Percentiles rank a stretch among this genome's conserved stretches.
phyloP scores from a whole-genome alignment of 2,329 filamentous ascomycete genomes.

The Ascochyta lentis region DNA sequence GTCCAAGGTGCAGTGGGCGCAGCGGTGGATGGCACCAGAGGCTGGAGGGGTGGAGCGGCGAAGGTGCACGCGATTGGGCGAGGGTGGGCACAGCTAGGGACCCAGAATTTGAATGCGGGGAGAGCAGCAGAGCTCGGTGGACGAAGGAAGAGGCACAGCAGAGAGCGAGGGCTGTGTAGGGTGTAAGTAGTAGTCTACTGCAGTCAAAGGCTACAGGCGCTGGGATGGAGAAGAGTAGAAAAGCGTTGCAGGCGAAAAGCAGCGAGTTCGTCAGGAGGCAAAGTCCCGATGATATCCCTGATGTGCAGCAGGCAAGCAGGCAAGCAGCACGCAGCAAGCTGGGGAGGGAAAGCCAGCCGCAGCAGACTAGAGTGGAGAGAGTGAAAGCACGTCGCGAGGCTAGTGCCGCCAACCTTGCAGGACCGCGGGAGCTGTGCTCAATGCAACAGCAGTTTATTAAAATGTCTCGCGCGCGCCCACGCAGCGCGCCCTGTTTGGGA shows the following conservation, averaged over 20 bases:
- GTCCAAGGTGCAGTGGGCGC: slow-evolving; percentile 9
- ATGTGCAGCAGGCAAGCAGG: slow-evolving; percentile 9
- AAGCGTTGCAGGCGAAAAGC: slow-evolving; percentile 4
- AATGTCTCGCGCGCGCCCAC: slow-evolving; percentile 14
- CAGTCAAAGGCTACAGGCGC: slow-evolving; percentile 2
- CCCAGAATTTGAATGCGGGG: slow-evolving; percentile 11
- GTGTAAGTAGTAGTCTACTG: slow-evolving; percentile 1
- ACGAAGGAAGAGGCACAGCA: slow-evolving; percentile 13
- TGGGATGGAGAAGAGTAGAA: slow-evolving; percentile 8
- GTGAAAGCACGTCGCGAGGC: slow-evolving; percentile 1
- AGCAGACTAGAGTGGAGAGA: not conserved
- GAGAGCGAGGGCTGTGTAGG: slow-evolving; percentile 3
- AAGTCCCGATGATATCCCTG: slow-evolving; percentile 11
- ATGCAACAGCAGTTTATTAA: slow-evolving; percentile 12
- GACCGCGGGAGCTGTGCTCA: not conserved
- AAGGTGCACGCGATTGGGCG: slow-evolving; percentile 9
- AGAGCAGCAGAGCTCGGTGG: slow-evolving; percentile 1
- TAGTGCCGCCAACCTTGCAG: slow-evolving; percentile 15
- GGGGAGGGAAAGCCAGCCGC: slow-evolving; percentile 9
- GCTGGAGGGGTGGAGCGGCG: slow-evolving; percentile 15
- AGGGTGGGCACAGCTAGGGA: slow-evolving; percentile 5
- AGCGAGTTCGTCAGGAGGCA: slow-evolving; percentile 1
- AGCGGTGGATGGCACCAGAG: slow-evolving; percentile 18
- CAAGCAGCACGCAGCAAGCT: no score
- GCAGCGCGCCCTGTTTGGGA: slow-evolving; percentile 12